A percentile compares a stretch with the other conserved stretches of the same genome.
phyloP scores from a whole-genome alignment of 805 yeast species.

The Kodamaea neixiangensis region DNA sequence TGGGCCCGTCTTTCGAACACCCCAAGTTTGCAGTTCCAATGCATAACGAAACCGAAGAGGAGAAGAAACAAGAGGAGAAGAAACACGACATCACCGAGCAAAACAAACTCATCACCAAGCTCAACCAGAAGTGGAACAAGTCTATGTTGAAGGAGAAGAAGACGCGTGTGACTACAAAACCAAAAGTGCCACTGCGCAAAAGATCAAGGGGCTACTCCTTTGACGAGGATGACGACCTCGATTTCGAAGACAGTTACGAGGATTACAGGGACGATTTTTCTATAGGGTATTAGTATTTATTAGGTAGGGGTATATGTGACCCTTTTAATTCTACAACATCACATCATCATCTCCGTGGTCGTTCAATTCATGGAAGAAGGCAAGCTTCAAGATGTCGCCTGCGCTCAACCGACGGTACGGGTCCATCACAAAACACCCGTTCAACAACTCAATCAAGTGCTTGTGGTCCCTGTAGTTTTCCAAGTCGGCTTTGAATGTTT shows the following conservation, averaged over 20 bases:
- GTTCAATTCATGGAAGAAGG: slow-evolving; percentile 55
- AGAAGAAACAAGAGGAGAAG: not conserved
- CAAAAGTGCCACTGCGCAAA: slow-evolving; percentile 12
- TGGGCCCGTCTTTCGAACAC: slow-evolving; percentile 14
- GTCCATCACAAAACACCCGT: slow-evolving; percentile 59
- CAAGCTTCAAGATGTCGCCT: slow-evolving; percentile 53
- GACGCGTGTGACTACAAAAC: slow-evolving; percentile 1
- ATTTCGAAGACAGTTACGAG: slow-evolving; percentile 10
- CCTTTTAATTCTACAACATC: slow-evolving; percentile 11
- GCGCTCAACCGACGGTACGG: slow-evolving; percentile 60
- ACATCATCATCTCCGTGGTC: slow-evolving; percentile 37
- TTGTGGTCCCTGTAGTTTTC: slow-evolving; percentile 42
- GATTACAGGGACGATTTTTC: slow-evolving; percentile 11
- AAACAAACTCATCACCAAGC: slow-evolving; percentile 33
- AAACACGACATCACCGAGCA: slow-evolving; percentile 21
- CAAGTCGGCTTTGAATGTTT: slow-evolving; percentile 14
- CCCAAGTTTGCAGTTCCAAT: slow-evolving; percentile 13
- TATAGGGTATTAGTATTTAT: slow-evolving; percentile 4
- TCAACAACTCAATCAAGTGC: slow-evolving; percentile 55
- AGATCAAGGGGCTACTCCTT: slow-evolving; percentile 20
- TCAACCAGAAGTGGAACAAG: slow-evolving; percentile 45
- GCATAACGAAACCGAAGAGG: not conserved
- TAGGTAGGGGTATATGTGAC: slow-evolving; percentile 1
- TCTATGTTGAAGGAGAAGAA: slow-evolving; percentile 15
- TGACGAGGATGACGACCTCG: slow-evolving; percentile 15